A percentile compares a stretch with the other conserved stretches of the same genome.
These are phyloP conservation scores for Alternaria dauci DNA, from an alignment of 2,329 filamentous ascomycete genomes.

Conservation along the genomic window DNA sequence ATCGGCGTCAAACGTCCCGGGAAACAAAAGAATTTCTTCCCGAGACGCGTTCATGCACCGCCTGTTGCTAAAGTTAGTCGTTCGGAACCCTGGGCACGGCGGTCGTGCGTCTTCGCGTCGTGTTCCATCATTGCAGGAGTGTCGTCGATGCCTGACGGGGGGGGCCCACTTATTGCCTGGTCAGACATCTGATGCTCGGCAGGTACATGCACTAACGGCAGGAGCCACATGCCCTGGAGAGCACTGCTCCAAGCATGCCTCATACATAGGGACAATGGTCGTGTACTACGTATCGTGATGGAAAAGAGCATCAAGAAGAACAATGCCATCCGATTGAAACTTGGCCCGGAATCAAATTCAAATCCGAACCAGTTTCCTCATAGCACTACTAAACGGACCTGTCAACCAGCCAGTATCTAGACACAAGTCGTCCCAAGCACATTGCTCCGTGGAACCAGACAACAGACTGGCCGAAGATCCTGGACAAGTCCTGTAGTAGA, in stretches of 20 bases:
- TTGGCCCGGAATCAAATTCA: background rate
- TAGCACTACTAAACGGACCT: background rate
- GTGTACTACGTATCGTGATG: background rate
- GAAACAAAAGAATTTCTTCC: constrained; percentile 22
- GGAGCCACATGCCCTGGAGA: background rate
- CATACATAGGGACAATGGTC: background rate
- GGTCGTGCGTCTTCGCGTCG: constrained; percentile 3
- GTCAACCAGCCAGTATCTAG: background rate
- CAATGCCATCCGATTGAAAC: background rate
- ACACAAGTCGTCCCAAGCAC: background rate
- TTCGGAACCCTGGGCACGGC: background rate
- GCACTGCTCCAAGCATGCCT: background rate
- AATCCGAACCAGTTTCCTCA: background rate
- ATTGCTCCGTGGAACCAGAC: background rate
- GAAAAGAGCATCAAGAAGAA: background rate
- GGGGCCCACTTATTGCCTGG: constrained; percentile 6
- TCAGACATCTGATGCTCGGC: background rate
- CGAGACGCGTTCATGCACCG: constrained; percentile 13
- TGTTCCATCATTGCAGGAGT: constrained; percentile 14
- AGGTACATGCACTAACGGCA: background rate
- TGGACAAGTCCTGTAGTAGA: background rate
- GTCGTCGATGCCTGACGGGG: constrained; percentile 1
- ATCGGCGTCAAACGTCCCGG: constrained; percentile 18
- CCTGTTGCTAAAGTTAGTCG: background rate
- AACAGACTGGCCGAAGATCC: background rate